These are phyloP conservation scores for Zelopaecilomyces penicillatus DNA, from an alignment of 2,329 filamentous ascomycete species.

Conservation along the genomic window DNA sequence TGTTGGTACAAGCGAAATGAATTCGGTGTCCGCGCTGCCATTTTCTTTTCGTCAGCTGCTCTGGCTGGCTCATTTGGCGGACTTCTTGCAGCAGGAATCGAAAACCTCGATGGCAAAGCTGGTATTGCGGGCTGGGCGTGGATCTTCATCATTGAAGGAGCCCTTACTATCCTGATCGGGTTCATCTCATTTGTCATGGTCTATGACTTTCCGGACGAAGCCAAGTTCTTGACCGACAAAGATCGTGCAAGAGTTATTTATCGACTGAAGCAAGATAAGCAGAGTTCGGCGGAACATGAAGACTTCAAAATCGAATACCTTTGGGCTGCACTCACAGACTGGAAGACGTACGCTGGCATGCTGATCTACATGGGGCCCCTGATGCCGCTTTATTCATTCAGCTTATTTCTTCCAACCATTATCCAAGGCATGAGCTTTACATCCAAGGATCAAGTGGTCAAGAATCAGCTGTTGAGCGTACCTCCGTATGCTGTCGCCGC, in stretches of 20 bases:
- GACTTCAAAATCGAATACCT: slow-evolving; percentile 67
- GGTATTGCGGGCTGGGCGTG: slow-evolving; percentile 50
- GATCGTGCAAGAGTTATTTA: slow-evolving; percentile 64
- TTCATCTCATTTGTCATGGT: slow-evolving; percentile 67
- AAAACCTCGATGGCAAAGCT: slow-evolving; percentile 57
- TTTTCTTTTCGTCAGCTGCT: slow-evolving; percentile 78
- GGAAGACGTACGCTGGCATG: slow-evolving; percentile 72
- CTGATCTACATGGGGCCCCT: slow-evolving; percentile 70
- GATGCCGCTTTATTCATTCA: slow-evolving; percentile 66
- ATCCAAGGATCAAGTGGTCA: slow-evolving; percentile 21
- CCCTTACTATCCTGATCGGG: slow-evolving; percentile 61
- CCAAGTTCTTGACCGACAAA: slow-evolving; percentile 58
- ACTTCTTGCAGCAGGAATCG: slow-evolving; percentile 62
- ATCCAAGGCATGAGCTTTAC: slow-evolving; percentile 45
- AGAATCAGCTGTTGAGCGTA: slow-evolving; percentile 38
- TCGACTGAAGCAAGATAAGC: slow-evolving; percentile 61
- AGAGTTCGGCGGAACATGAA: slow-evolving; percentile 64
- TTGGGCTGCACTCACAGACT: slow-evolving; percentile 64
- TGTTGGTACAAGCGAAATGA: slow-evolving; percentile 78
- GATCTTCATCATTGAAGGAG: slow-evolving; percentile 63
- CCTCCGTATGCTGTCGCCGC: slow-evolving; percentile 32
- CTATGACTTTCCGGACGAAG: slow-evolving; percentile 71
- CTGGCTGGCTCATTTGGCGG: slow-evolving; percentile 71
- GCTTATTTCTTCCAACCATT: slow-evolving; percentile 74
- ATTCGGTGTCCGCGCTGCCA: slow-evolving; percentile 68